Evolutionary conservation across 176 grass and related monocot genomes (phyloP), one percentile per base, ranked within the genome.

Genomic region (Rhynchospora tenuis): DNA sequence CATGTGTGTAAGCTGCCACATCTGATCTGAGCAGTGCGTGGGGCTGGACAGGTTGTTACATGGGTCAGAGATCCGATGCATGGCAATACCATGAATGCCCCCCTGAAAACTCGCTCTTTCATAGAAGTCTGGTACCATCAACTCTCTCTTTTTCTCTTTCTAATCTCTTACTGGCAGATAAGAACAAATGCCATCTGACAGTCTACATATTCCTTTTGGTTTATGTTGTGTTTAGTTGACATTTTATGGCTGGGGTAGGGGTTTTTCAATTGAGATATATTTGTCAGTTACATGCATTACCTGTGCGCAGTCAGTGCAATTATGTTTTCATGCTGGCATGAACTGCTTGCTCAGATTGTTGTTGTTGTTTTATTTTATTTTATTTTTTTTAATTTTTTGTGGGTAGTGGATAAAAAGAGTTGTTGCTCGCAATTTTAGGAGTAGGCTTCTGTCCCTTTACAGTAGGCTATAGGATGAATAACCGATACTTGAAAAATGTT

Each of bases 31-130:
- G 92, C 90, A 45, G 94, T 97, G 23, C 89, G 90, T 50, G 90
- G 88, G 81, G 94, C 94, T 80, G 94, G 94, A 12, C 85, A 92
- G 84, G 85, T 91, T 75, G 94, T 97, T 52, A 97, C 92, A 20
- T 97, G 94, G 92, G 90, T 97, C 67, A 94, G 90, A 44, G 94
- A 97, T 71, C 94, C 92, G 3, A 97, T 97, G 94, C 94, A 97
- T 20, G 94, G 94, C 58, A 97, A 94, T 87, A 97, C 94, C 29
- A 97, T 94, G 86, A 97, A 97, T 64, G 94, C 92, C 31, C 92
- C 92, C 56, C 94, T 97, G 71, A 97, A 94, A 85, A 97, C 92
- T 46, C 92, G 87, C 13, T 91, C 92, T 38, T 97, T 97, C 0
- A 97, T 58, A 88, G 85, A 71, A 92, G 94, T 89, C 68, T 97